These are phyloP conservation scores for Myriangium duriaei DNA, from an alignment of 2,329 filamentous ascomycete species.

Conservation along the genomic window DNA sequence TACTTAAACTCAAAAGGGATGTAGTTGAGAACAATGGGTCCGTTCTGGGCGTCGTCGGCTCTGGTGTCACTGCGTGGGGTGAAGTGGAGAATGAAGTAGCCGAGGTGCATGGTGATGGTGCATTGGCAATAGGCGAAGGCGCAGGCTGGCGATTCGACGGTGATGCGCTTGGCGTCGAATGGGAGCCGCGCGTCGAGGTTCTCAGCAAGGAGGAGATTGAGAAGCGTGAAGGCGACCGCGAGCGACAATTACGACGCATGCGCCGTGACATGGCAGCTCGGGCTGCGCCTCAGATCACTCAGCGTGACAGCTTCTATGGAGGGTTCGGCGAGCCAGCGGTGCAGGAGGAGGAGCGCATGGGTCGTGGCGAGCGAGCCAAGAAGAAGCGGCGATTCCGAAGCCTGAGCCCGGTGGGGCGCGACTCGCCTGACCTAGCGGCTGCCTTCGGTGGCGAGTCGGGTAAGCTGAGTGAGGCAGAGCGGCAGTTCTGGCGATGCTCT, in stretches of 20 bases:
- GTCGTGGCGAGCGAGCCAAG: conserved; percentile 82
- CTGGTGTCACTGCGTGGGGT: conserved; percentile 52
- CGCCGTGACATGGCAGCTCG: conserved; percentile 87
- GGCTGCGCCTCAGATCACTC: conserved; percentile 28
- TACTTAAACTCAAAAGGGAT: conserved; percentile 86
- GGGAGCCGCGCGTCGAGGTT: conserved; percentile 40
- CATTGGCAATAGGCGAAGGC: conserved; percentile 43
- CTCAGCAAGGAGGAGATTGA: conserved; percentile 95
- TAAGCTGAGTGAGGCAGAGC: conserved; percentile 60
- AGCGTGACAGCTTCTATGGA: conserved; percentile 46
- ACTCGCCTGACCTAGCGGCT: conserved; percentile 62
- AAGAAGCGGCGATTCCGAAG: conserved; percentile 90
- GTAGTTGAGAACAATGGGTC: conserved; percentile 68
- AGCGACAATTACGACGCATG: conserved; percentile 75
- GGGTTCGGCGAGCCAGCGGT: conserved; percentile 23
- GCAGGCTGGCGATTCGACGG: conserved; percentile 94
- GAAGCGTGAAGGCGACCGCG: conserved; percentile 86
- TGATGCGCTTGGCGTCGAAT: conserved; percentile 58
- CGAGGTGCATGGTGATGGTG: conserved; percentile 35
- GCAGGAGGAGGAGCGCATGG: conserved; percentile 63
- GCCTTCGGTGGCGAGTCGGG: conserved; percentile 54
- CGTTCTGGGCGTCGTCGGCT: conserved; percentile 55
- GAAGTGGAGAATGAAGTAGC: conserved; percentile 85
- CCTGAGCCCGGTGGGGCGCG: conserved; percentile 67
- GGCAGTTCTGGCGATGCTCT: conserved; percentile 70